Evolutionary conservation across 2,329 filamentous ascomycete species (phyloP).

Genomic region (Fusarium udum): DNA sequence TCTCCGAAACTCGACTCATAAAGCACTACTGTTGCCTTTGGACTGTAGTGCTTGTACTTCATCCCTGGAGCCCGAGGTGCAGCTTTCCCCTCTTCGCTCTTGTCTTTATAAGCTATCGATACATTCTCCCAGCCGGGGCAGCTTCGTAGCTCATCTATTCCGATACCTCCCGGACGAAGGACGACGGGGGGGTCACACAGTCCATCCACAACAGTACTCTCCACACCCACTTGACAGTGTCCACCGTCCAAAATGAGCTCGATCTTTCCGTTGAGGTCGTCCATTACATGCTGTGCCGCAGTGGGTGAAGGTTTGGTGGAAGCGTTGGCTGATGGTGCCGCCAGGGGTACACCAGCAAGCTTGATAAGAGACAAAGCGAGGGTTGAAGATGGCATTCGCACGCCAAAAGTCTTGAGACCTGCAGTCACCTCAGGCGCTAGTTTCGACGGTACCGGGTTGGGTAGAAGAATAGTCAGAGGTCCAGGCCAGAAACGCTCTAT

Average conservation of each 20-base stretch:
- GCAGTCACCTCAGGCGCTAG: conserved; percentile 94
- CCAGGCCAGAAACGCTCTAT: conserved; percentile 93
- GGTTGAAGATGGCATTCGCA: conserved; percentile 84
- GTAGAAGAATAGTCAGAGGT: conserved; percentile 88
- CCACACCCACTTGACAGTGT: conserved; percentile 85
- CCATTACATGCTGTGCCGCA: conserved; percentile 84
- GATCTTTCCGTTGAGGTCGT: conserved; percentile 85
- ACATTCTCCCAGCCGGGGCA: conserved; percentile 86
- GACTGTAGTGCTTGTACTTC: conserved; percentile 99
- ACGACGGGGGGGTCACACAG: conserved; percentile 82
- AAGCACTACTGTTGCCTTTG: conserved; percentile 84
- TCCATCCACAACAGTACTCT: conserved; percentile 96
- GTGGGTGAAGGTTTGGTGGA: conserved; percentile 94
- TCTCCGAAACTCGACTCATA: conserved; percentile 68
- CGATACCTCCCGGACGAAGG: conserved; percentile 86
- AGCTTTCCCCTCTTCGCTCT: conserved; percentile 69
- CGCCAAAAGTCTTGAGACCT: conserved; percentile 84
- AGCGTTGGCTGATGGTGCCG: conserved; percentile 93
- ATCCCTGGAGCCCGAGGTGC: conserved; percentile 90
- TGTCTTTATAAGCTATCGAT: conserved; percentile 80
- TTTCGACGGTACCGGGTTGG: conserved; percentile 72
- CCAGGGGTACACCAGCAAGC: conserved; percentile 79
- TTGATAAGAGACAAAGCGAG: conserved; percentile 91
- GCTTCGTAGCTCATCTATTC: conserved; percentile 78
- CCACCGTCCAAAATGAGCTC: conserved; percentile 91